Evolutionary conservation across 345 rosid genomes (phyloP).

Genomic region (Eucalyptus sp.): DNA sequence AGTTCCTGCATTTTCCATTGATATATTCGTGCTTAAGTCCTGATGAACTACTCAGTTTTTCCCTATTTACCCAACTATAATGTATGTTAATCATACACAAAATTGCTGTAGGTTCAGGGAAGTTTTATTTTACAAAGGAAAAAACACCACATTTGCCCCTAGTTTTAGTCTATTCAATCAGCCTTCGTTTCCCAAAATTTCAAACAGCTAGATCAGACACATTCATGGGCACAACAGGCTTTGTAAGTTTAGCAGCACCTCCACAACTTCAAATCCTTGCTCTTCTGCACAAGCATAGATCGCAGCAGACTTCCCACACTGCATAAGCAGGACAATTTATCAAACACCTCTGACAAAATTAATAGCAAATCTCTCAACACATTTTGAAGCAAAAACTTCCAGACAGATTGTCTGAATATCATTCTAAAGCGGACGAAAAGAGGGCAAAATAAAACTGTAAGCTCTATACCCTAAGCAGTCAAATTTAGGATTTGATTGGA

Average conservation of each 20-base stretch:
- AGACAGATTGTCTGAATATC: not conserved
- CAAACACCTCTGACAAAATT: not conserved
- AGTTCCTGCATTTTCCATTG: not conserved
- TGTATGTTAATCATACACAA: not conserved
- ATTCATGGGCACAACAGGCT: not conserved
- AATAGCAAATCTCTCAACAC: not conserved
- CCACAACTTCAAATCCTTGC: constrained; percentile 78
- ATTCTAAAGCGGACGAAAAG: not conserved
- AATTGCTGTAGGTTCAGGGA: not conserved
- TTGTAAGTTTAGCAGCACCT: constrained; percentile 34
- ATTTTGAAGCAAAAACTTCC: not conserved
- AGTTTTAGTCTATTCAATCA: not conserved
- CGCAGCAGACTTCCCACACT: constrained; percentile 98
- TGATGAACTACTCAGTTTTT: not conserved
- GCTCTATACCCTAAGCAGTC: not conserved
- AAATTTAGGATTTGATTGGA: not conserved
- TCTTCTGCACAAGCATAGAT: constrained; percentile 89
- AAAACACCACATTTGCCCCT: not conserved
- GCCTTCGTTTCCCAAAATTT: not conserved
- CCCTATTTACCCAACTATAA: not conserved
- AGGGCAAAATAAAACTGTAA: not conserved
- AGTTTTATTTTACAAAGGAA: not conserved
- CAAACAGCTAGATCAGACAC: not conserved
- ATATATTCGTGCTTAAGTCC: not conserved
- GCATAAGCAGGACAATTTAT: constrained; percentile 8